phyloP scores from a whole-genome alignment of 2,329 filamentous ascomycete genomes.

The Penicillium corylophilum region DNA sequence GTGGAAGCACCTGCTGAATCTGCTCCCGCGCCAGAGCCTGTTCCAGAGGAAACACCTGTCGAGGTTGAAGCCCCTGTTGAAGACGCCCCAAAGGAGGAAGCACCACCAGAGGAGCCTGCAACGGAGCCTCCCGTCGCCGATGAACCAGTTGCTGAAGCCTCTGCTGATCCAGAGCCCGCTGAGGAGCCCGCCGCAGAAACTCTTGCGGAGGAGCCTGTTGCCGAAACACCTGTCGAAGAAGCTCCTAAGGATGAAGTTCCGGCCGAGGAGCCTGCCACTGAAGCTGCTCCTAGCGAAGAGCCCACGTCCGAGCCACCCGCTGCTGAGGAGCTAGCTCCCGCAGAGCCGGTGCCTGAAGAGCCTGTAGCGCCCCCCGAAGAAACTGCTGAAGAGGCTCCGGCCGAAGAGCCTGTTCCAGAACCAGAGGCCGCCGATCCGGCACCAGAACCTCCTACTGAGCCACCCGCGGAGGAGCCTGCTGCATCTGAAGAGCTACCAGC shows the following conservation, averaged over 20 bases:
- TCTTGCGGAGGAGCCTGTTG: slow-evolving; percentile 9
- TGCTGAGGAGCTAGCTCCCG: slow-evolving; percentile 14
- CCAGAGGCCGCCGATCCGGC: background rate
- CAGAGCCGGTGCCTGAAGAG: slow-evolving; percentile 11
- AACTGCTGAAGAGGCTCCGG: background rate
- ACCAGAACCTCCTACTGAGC: slow-evolving; percentile 6
- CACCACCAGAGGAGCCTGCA: slow-evolving; percentile 15
- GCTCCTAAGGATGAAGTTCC: background rate
- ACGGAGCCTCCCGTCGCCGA: slow-evolving; percentile 10
- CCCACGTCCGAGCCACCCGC: slow-evolving; percentile 3
- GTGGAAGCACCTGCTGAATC: slow-evolving; percentile 13
- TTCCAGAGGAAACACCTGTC: slow-evolving; percentile 14
- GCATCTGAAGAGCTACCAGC: slow-evolving; percentile 12
- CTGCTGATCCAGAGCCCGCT: slow-evolving; percentile 3
- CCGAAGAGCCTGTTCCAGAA: slow-evolving; percentile 4
- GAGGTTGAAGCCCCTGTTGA: slow-evolving; percentile 12
- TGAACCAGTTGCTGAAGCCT: slow-evolving; percentile 14
- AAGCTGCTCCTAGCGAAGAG: slow-evolving; percentile 3
- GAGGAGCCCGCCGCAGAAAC: slow-evolving; percentile 7
- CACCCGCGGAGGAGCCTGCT: slow-evolving; percentile 11
- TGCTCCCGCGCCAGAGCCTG: background rate
- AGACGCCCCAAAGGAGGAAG: slow-evolving; percentile 13
- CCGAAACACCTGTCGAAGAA: slow-evolving; percentile 13
- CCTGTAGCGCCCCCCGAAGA: slow-evolving; percentile 14
- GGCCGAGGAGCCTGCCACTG: slow-evolving; percentile 10